These are phyloP conservation scores for Tolypocladium sp. DNA, from an alignment of 2,329 filamentous ascomycete species.

Conservation along the genomic window DNA sequence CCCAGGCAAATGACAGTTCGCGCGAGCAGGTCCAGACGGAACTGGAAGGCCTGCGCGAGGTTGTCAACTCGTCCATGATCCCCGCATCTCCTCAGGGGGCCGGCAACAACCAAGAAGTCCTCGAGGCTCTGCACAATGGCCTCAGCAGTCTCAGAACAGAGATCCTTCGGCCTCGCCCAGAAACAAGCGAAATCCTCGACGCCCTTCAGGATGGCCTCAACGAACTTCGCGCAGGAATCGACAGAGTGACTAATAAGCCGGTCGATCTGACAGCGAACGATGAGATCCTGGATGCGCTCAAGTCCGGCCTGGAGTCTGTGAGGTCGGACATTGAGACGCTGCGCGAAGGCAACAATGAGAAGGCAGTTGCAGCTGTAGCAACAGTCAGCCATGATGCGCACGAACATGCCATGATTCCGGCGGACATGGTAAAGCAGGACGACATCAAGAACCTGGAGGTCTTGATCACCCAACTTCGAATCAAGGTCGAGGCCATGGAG, in stretches of 20 bases:
- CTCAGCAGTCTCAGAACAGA: slow-evolving; percentile 69
- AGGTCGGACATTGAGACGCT: slow-evolving; percentile 71
- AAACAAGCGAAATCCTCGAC: slow-evolving; percentile 82
- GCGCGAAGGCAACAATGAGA: slow-evolving; percentile 46
- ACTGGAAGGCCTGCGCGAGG: slow-evolving; percentile 71
- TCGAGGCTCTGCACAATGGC: slow-evolving; percentile 62
- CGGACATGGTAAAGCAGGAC: slow-evolving; percentile 51
- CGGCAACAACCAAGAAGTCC: slow-evolving; percentile 52
- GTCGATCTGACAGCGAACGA: slow-evolving; percentile 76
- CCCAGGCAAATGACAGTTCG: slow-evolving; percentile 34
- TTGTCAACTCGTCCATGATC: slow-evolving; percentile 61
- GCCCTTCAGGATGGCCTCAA: slow-evolving; percentile 82
- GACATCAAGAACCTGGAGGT: slow-evolving; percentile 82
- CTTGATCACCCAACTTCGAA: slow-evolving; percentile 70
- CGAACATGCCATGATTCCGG: slow-evolving; percentile 22
- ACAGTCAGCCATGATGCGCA: slow-evolving; percentile 11
- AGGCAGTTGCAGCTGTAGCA: slow-evolving; percentile 48
- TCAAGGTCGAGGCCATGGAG: slow-evolving; percentile 61
- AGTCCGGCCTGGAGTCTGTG: slow-evolving; percentile 67
- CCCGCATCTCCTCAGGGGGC: slow-evolving; percentile 40
- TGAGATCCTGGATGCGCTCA: slow-evolving; percentile 82
- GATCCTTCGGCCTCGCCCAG: slow-evolving; percentile 55
- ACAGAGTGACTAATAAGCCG: slow-evolving; percentile 69
- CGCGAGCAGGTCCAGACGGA: slow-evolving; percentile 67
- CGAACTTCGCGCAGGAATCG: slow-evolving; percentile 67